Evolutionary conservation across 106 monocot genomes (phyloP), one percentile per base, ranked within the genome.

Genomic region (Platanthera guangdongensis): DNA sequence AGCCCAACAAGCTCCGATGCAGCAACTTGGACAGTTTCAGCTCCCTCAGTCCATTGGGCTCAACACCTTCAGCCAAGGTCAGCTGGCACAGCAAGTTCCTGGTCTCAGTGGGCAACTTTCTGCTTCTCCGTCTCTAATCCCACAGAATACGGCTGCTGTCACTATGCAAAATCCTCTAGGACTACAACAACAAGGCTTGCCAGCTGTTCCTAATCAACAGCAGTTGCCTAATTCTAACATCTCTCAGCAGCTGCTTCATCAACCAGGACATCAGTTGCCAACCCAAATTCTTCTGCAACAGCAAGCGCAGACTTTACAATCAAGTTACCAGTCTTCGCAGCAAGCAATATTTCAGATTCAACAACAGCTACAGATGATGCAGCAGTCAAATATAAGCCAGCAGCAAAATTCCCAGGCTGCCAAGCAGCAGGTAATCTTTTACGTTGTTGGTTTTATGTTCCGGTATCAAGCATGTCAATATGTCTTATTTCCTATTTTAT

Each of bases 301-400:
- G 69, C 94, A 99, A 52, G 83, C 88, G 50, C 91, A 94, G 73
- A 74, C 86, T 76, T 81, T 92, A 79, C 92, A 88, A 73, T 87
- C 97, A 75, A 99, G 87, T 57, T 88, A 86, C 80, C 94, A 94
- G 54, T 88, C 91, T 30, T 87, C 97, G 50, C 97, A 97, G 45
- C 93, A 91, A 78, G 86, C 92, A 9, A 89, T 90, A 77, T 77
- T 87, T 68, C 89, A 93, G 82, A 83, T 93, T 10, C 96, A 94
- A 52, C 97, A 94, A 28, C 94, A 94, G 76, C 68, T 94, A 74
- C 93, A 94, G 21, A 79, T 85, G 54, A 94, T 94, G 88, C 94
- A 99, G 50, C 91, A 91, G 52, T 80, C 88, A 48, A 81, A 75
- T 67, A 28, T 83, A 78, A 86, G 47, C 51, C 91, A 89, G 68